Percentiles rank a stretch among this genome's conserved stretches.
phyloP scores from a whole-genome alignment of 2,329 filamentous ascomycete species.

The Endocalyx cinctus region DNA sequence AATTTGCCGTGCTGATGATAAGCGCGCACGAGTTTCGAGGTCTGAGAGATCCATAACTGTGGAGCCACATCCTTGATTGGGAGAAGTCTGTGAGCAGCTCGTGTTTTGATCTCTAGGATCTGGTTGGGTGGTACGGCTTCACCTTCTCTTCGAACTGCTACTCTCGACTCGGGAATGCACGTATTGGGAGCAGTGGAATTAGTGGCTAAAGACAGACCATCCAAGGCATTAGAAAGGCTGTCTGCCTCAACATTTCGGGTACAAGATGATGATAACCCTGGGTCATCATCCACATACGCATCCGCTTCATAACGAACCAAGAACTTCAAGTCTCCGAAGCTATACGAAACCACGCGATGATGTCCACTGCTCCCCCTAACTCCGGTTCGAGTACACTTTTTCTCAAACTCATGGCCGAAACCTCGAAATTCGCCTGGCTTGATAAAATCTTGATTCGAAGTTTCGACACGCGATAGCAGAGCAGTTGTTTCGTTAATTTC shows the following conservation, averaged over 20 bases:
- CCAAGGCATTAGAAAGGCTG: slow-evolving; percentile 19
- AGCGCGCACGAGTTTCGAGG: slow-evolving; percentile 40
- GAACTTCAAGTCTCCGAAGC: slow-evolving; percentile 34
- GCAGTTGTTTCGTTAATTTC: slow-evolving; percentile 34
- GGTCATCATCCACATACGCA: slow-evolving; percentile 27
- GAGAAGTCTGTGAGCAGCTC: slow-evolving; percentile 27
- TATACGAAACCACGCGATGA: slow-evolving; percentile 40
- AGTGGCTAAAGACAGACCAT: slow-evolving; percentile 18
- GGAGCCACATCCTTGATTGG: slow-evolving; percentile 29
- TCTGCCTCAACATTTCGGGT: background rate
- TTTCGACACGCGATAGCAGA: slow-evolving; percentile 33
- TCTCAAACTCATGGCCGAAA: slow-evolving; percentile 41
- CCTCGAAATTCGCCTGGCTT: slow-evolving; percentile 29
- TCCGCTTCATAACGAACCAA: slow-evolving; percentile 41
- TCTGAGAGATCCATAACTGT: slow-evolving; percentile 44
- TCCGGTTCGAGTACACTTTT: slow-evolving; percentile 33
- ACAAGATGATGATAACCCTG: slow-evolving; percentile 1
- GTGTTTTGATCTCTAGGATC: slow-evolving; percentile 43
- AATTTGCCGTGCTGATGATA: slow-evolving; percentile 36
- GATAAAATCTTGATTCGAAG: background rate
- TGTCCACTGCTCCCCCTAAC: slow-evolving; percentile 37
- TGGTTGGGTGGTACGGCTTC: slow-evolving; percentile 26
- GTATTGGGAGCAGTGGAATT: too few species aligned
- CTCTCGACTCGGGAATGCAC: slow-evolving; percentile 22
- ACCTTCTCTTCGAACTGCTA: slow-evolving; percentile 28